Percentiles rank a stretch among this genome's conserved stretches.
Conservation (phyloP, 1,284 basidiomycete species). For the Prillingera fragicola region DNA sequence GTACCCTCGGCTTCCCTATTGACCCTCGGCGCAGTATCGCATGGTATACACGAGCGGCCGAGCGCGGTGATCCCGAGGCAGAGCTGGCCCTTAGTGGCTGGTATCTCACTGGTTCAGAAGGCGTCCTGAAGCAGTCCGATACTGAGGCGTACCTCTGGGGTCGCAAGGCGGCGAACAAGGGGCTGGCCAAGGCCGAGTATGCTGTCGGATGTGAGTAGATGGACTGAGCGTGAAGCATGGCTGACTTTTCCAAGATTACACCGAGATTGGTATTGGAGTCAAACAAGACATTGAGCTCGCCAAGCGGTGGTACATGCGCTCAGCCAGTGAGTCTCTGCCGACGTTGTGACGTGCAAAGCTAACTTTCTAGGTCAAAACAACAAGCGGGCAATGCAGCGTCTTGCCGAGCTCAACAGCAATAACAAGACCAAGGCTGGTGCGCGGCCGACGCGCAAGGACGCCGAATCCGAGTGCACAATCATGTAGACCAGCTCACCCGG, state of each 20-base stretch:
- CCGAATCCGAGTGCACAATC: constrained; percentile 84
- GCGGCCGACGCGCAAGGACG: constrained; percentile 83
- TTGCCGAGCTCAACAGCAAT: constrained; percentile 63
- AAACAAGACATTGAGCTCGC: constrained; percentile 93
- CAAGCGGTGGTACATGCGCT: constrained; percentile 98
- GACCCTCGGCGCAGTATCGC: constrained; percentile 90
- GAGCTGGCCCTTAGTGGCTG: constrained; percentile 95
- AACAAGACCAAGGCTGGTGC: constrained; percentile 52
- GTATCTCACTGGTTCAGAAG: constrained; percentile 88
- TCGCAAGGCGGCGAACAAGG: constrained; percentile 85
- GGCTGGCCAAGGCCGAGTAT: constrained; percentile 88
- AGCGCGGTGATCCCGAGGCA: constrained; percentile 88
- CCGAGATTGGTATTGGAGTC: constrained; percentile 95
- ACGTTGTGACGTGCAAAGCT: background rate
- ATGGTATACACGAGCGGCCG: constrained; percentile 97
- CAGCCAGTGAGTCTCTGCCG: constrained; percentile 64
- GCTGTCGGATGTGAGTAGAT: constrained; percentile 67
- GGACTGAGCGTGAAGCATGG: background rate
- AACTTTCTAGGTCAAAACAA: constrained; percentile 39
- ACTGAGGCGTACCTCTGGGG: constrained; percentile 97
- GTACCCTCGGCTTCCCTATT: constrained; percentile 78
- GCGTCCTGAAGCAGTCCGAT: constrained; percentile 94
- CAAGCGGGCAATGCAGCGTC: constrained; percentile 65
- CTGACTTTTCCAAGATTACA: constrained; percentile 59
- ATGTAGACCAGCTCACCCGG: constrained; percentile 48